Conservation (phyloP, 2,329 filamentous ascomycete genomes). For the Alternaria dauci region DNA sequence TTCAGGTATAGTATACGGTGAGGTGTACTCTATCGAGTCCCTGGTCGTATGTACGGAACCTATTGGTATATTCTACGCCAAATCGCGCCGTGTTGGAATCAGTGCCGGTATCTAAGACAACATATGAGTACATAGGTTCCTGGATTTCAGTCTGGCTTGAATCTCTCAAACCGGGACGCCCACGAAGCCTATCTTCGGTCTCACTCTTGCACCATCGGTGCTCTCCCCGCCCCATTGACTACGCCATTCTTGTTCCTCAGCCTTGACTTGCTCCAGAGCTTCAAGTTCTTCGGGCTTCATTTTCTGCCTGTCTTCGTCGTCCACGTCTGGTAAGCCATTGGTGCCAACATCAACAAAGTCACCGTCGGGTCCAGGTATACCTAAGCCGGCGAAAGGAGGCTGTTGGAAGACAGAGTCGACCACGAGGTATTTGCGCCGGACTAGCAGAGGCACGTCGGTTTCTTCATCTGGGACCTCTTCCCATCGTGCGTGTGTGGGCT, state of each 20-base stretch:
- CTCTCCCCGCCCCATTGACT: constrained; percentile 75
- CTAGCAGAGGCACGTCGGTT: constrained; percentile 60
- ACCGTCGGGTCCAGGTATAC: constrained; percentile 67
- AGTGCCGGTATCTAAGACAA: neutral
- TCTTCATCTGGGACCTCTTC: constrained; percentile 69
- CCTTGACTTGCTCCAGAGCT: constrained; percentile 74
- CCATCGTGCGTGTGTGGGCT: constrained; percentile 86
- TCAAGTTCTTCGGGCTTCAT: constrained; percentile 74
- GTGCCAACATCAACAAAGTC: constrained; percentile 58
- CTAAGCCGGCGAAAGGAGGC: constrained; percentile 65
- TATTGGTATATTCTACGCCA: neutral
- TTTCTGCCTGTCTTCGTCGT: constrained; percentile 70
- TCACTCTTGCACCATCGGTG: constrained; percentile 59
- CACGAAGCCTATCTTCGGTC: constrained; percentile 58
- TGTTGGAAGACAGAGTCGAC: constrained; percentile 68
- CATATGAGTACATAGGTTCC: neutral
- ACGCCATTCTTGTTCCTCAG: constrained; percentile 76
- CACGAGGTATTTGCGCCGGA: constrained; percentile 69
- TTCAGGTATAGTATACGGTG: neutral
- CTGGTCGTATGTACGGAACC: neutral
- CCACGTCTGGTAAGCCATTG: constrained; percentile 68
- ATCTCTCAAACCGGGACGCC: constrained; percentile 57
- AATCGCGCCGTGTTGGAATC: neutral
- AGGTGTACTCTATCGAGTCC: neutral
- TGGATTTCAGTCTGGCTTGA: neutral